Base-by-base conservation (phyloP, 2,329 filamentous ascomycete genomes). In the Fusarium dimerum region DNA sequence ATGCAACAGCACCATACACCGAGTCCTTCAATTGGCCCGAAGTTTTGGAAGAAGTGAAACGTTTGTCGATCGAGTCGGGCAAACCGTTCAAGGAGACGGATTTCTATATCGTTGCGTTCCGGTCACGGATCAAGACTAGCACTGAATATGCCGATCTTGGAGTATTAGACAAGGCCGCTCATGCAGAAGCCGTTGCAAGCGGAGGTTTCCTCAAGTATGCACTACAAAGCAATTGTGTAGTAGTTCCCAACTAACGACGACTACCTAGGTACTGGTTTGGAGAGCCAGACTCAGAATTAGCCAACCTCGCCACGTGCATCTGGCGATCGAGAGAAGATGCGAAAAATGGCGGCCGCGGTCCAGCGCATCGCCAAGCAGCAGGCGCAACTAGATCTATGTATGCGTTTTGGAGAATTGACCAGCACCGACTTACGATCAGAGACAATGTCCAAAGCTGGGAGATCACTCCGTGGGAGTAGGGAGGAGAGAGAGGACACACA, bases 241-340 rank as follows among this genome's bases (percentile, higher is more conserved):
- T 29, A 32, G 40, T 40, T 13, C 51, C 40, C 38, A 48, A 47
- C 63, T 67, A 51, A 66, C 59, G 48, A 26, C 32, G 16, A 42
- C 43, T 58, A n/a, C n/a, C n/a, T n/a, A 86, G 84, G 71, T 96
- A 97, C 72, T 96, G 92, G 91, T 96, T 95, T 70, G 90, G 91
- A 2, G 78, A 76, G 34, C 86, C 88, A 17, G 85, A 95, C 73
- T 75, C 70, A 41, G 78, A 88, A 47, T 80, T 87, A 56, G 78
- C 84, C 66, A 96, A 96, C 73, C 72, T 97, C 64, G 92, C 92
- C 41, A 96, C 92, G 45, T 92, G 85, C 69, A 68, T 88, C 54
- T 88, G 85, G 85, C 76, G 83, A 57, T 80, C 79, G 32, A 76
- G 78, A 41, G 75, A 81, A 40, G 83, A 87, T 65, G 85, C 85